Evolutionary conservation across 257 asterid genomes (phyloP).

Genomic region (Linderniella brevidens): DNA sequence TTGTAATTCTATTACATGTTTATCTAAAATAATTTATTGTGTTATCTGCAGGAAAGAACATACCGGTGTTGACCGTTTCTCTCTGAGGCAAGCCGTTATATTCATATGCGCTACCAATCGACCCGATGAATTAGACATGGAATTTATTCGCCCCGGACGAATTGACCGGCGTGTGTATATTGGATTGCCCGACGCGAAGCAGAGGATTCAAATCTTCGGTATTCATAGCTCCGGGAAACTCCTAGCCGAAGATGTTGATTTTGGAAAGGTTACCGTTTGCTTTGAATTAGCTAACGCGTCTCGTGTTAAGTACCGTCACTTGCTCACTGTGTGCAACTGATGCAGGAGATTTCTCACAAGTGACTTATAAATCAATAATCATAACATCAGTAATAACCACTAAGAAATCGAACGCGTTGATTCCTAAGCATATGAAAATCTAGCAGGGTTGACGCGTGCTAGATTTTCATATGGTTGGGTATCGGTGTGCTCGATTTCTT

Average conservation of each 20-base stretch:
- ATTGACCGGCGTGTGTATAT: conserved; percentile 92
- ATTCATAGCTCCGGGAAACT: conserved; percentile 90
- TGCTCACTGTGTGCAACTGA: conserved; percentile 9
- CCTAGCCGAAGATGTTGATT: conserved; percentile 77
- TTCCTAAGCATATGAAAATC: too few relatives aligned
- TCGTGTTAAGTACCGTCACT: not conserved
- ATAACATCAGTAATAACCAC: too few relatives aligned
- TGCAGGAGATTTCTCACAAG: too few relatives aligned
- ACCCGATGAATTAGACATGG: conserved; percentile 84
- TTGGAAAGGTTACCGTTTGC: conserved; percentile 42
- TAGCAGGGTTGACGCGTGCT: too few relatives aligned
- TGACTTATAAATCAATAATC: too few relatives aligned
- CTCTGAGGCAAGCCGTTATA: conserved; percentile 79
- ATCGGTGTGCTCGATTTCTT: too few relatives aligned
- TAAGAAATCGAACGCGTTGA: too few relatives aligned
- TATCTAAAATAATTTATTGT: conserved; percentile 7
- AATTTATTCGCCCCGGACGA: conserved; percentile 79
- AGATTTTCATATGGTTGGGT: too few relatives aligned
- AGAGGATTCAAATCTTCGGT: conserved; percentile 81
- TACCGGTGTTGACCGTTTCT: conserved; percentile 86
- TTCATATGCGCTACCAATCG: conserved; percentile 97
- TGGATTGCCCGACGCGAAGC: conserved; percentile 93
- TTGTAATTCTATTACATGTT: too few relatives aligned
- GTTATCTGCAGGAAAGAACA: conserved; percentile 49
- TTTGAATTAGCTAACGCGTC: conserved; percentile 8